These are phyloP conservation scores for Ceriops decandra DNA, from an alignment of 345 rosid species.

Conservation along the genomic window DNA sequence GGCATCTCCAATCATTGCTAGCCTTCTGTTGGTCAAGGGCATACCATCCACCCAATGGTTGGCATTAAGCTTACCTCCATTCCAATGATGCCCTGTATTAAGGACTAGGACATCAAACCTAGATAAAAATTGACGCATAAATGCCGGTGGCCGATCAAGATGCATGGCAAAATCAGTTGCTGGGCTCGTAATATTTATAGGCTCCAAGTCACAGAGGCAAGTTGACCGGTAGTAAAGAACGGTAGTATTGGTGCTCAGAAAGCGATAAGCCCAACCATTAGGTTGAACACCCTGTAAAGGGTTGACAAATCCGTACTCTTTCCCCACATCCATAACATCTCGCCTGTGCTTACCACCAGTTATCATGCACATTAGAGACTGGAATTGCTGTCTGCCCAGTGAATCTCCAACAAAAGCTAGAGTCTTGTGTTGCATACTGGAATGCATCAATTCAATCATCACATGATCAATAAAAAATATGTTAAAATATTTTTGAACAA, in stretches of 20 bases:
- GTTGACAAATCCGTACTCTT: not conserved
- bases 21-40: conserved; percentile 28
- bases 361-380: not conserved
- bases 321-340: not conserved
- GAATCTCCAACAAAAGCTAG: conserved; percentile 14
- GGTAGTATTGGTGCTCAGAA: conserved; percentile 54
- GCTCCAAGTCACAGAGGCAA: conserved; percentile 50
- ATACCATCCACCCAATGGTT: conserved; percentile 69
- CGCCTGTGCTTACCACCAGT: conserved; percentile 1
- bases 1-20: not conserved
- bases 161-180: conserved; percentile 54
- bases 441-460: not conserved
- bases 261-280: not conserved
- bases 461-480: not conserved
- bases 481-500: not conserved
- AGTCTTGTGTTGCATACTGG: conserved; percentile 4
- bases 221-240: conserved; percentile 75
- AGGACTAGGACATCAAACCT: conserved; percentile 58
- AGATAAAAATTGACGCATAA: conserved; percentile 51
- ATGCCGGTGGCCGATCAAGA: conserved; percentile 67
- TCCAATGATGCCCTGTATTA: conserved; percentile 89
- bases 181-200: conserved; percentile 36
- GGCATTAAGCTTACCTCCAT: conserved; percentile 60
- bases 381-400: not conserved
- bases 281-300: not conserved